Evolutionary conservation across 352 stramenopile species (phyloP).

Genomic region (Pythium monospermum): DNA sequence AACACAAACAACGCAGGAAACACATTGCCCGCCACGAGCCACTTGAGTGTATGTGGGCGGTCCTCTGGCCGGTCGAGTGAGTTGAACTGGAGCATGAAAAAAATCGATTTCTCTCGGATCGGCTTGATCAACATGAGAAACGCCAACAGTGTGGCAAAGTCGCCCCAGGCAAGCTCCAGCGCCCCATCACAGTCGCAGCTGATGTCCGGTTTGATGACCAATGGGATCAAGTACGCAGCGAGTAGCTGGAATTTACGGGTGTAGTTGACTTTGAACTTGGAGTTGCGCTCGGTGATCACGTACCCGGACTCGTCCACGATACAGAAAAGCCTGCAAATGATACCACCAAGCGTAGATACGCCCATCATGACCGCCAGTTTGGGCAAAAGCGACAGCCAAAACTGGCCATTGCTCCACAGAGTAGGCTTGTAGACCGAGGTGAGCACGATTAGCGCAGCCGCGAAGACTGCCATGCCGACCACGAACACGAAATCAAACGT

Average conservation of each 20-base stretch:
- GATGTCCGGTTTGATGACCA: slow-evolving; percentile 48
- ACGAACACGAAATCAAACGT: slow-evolving; percentile 64
- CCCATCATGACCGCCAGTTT: slow-evolving; percentile 83
- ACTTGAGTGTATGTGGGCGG: slow-evolving; percentile 36
- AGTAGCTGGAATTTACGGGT: slow-evolving; percentile 84
- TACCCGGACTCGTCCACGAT: slow-evolving; percentile 77
- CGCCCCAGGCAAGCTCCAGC: slow-evolving; percentile 70
- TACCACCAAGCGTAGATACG: slow-evolving; percentile 59
- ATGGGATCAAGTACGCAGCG: slow-evolving; percentile 75
- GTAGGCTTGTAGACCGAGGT: slow-evolving; percentile 44
- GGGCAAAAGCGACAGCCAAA: slow-evolving; percentile 76
- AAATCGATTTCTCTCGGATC: slow-evolving; percentile 66
- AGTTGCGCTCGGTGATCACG: slow-evolving; percentile 84
- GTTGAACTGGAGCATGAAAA: slow-evolving; percentile 90
- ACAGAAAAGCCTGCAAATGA: slow-evolving; percentile 78
- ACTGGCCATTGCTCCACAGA: slow-evolving; percentile 43
- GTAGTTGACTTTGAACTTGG: slow-evolving; percentile 87
- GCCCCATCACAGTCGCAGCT: slow-evolving; percentile 44
- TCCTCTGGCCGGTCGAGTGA: slow-evolving; percentile 81
- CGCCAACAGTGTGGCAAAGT: slow-evolving; percentile 76
- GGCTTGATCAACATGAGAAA: slow-evolving; percentile 86
- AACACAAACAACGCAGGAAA: slow-evolving; percentile 63
- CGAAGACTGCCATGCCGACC: slow-evolving; percentile 42
- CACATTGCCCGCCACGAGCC: slow-evolving; percentile 48
- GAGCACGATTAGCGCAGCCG: slow-evolving; percentile 34